Base-by-base conservation (phyloP, 2,329 filamentous ascomycete genomes). In the Verticillium zaregamsianum region DNA sequence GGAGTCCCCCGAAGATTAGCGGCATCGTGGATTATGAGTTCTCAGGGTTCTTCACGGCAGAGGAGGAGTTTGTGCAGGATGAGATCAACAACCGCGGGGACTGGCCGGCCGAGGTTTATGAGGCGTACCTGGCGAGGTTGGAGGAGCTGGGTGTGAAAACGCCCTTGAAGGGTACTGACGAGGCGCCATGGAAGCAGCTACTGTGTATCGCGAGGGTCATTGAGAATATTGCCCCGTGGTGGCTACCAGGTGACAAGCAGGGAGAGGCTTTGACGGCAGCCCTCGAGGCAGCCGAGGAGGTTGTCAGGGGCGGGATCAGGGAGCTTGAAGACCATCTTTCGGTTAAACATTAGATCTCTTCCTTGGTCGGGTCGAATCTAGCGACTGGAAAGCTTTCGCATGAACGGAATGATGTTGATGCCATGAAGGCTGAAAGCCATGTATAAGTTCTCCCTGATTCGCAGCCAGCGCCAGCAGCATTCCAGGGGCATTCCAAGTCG, bases 1-100 rank as follows among this genome's bases (percentile, higher is more conserved):
- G 60, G 0, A 59, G 59, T 5, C 64, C 64, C 1, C 63, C 63
- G 1, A 45, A 40, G 11, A 66, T 69, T 28, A 66, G 63, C 1
- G 68, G 67, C 1, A 63, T 69, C 15, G 64, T 69, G 4, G 68
- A 69, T 54, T 67, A 65, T 62, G 68, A 69, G 55, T 69, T 68
- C 59, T 60, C 68, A 2, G 67, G 68, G 20, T 69, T 68, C 61
- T 69, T 68, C 55, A 39, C 63, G 2, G 63, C 62, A 1, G 31
- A 63, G 1, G 65, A 69, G 17, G 68, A 67, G 55, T 68, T 69
- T 39, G 54, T 64, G 12, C 63, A 61, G 20, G 65, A 64, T 40
- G 59, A 60, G 37, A 39, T 66, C 4, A 61, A 57, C 33, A 59
- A 62, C 17, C 37, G 49, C 1, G 61, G 61, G 1, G 65, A 67